Evolutionary conservation across 2,329 filamentous ascomycete species (phyloP).

Genomic region (Colletotrichum sp.): DNA sequence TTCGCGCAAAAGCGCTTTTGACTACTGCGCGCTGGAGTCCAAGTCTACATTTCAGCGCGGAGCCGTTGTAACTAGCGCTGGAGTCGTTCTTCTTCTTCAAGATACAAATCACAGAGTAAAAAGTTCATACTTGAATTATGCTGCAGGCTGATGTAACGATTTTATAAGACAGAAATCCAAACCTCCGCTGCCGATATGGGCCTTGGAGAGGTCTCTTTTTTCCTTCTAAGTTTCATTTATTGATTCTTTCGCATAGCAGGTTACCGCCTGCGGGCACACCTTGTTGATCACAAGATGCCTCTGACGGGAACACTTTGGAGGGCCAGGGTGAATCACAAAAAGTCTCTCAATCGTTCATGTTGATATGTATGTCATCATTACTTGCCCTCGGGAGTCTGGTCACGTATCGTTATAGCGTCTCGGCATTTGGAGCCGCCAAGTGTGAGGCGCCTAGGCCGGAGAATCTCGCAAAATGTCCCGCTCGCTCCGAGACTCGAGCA

Average conservation of each 20-base stretch:
- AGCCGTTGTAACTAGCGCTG: not conserved
- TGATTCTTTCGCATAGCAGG: not conserved
- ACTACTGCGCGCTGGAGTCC: not conserved
- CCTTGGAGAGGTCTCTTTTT: not conserved
- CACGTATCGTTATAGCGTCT: not conserved
- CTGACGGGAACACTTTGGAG: not conserved
- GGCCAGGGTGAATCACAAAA: not conserved
- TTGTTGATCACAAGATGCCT: not conserved
- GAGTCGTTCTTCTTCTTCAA: not conserved
- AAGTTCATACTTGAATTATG: not conserved
- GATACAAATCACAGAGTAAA: not conserved
- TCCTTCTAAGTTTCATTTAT: not conserved
- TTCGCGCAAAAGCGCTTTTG: not conserved
- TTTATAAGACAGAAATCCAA: not conserved
- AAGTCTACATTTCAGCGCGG: not conserved
- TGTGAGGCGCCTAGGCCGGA: not conserved
- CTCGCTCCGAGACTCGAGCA: not conserved
- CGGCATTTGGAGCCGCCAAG: not conserved
- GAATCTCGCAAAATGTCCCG: not conserved
- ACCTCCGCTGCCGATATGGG: not conserved
- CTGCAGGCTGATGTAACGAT: not conserved
- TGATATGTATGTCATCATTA: not conserved
- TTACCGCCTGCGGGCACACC: not conserved
- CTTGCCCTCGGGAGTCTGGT: not conserved
- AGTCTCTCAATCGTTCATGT: not conserved